These are phyloP conservation scores for Areca catechu DNA, from an alignment of 176 grass and related monocot species.

Conservation along the genomic window DNA sequence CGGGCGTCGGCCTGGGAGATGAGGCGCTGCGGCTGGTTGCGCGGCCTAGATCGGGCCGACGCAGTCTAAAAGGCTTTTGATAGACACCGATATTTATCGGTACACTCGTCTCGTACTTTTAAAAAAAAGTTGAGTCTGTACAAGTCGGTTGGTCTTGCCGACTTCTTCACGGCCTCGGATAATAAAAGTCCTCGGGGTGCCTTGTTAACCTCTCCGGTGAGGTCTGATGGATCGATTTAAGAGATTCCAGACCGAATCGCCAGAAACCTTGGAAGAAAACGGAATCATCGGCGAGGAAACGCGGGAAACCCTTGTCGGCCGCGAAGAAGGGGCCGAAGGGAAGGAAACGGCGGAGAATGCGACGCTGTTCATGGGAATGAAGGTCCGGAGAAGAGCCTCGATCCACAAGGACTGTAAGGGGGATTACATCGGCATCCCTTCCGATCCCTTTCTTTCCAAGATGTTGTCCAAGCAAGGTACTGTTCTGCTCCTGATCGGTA, in stretches of 20 bases:
- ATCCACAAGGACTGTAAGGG: slow-evolving; percentile 52
- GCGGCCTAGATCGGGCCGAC: too few relatives aligned
- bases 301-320: not conserved
- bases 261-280: slow-evolving; percentile 17
- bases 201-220: too few relatives aligned
- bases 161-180: too few relatives aligned
- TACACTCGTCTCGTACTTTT: too few relatives aligned
- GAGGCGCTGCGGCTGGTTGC: too few relatives aligned
- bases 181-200: too few relatives aligned
- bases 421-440: slow-evolving; percentile 76
- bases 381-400: slow-evolving; percentile 56
- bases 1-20: too few relatives aligned
- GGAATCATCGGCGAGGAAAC: not conserved
- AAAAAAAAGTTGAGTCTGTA: too few relatives aligned
- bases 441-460: slow-evolving; percentile 64
- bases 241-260: slow-evolving; percentile 47
- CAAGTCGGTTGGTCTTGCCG: too few relatives aligned
- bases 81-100: too few relatives aligned
- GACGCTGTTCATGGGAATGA: slow-evolving; percentile 48
- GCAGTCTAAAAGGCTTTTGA: too few relatives aligned
- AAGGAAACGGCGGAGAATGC: slow-evolving; percentile 13
- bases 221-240: slow-evolving; percentile 63
- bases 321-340: slow-evolving; percentile 5
- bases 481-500: too few relatives aligned
- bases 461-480: slow-evolving; percentile 15